Evolutionary conservation across 768 basidiomycete genomes (phyloP), one percentile per base, ranked within the genome.

Genomic region (Gymnopilus dilepis): DNA sequence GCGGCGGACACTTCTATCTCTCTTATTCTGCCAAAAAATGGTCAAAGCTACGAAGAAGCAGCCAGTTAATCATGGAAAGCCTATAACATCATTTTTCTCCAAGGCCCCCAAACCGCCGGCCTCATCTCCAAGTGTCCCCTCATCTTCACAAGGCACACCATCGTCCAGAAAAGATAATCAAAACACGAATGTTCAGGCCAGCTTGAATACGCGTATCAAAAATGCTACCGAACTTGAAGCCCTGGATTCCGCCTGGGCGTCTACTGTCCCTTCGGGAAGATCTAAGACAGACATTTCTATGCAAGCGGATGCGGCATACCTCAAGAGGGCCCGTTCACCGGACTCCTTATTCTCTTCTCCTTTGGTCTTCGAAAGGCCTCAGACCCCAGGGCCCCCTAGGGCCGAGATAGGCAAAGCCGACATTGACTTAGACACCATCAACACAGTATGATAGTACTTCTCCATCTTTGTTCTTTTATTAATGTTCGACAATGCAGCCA

Each of bases 41-140:
- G 66, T 70, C 8, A 78, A 72, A 65, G 50, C 65, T 12, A 57
- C 71, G 3, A 78, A 76, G 58, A 75, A 71, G 30, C 47, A 62
- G 12, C 12, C 70, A 30, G 57, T 58, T 4, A 69, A 69, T 47
- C 56, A 67, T 43, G 69, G 68, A 28, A 73, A 65, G 57, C 69
- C 73, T 2, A 78, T 86, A 24, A 83, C 82, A 6, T 78, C 82
- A 38, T 86, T 82, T 65, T 86, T 86, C 58, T 28, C 70, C 37
- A 78, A 75, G 41, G 50, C 60, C 6, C 61, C 54, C 33, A 76
- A 64, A 65, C 61, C 69, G 1, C 58, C 67, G 33, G 28, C 62
- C n/a, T 26, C 64, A 12, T 56, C 67, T 43, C 67, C 62, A 57
- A 61, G 56, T 53, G 61, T 51, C 34, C 54, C 60, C 22, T 54